phyloP scores from a whole-genome alignment of 257 asterid genomes.

The Plantago ovata region DNA sequence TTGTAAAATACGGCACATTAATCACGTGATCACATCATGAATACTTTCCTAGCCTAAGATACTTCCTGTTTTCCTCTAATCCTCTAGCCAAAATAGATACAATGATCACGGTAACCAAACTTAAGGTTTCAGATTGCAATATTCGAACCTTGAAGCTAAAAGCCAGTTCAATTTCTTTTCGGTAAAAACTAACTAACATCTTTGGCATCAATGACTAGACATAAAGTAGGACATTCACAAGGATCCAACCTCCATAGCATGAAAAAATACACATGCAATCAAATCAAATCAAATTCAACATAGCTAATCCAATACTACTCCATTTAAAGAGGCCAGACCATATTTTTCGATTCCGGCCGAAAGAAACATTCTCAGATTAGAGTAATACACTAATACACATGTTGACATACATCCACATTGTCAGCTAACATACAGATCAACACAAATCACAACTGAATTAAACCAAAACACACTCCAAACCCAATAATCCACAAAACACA shows the following conservation, averaged over 20 bases:
- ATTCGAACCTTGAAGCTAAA: neutral
- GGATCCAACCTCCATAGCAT: neutral
- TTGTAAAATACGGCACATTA: neutral
- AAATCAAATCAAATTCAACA: neutral
- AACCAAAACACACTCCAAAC: too few relatives aligned
- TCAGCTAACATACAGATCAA: too few relatives aligned
- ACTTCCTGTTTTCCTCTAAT: neutral
- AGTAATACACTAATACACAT: too few relatives aligned
- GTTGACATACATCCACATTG: too few relatives aligned
- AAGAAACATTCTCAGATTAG: too few relatives aligned
- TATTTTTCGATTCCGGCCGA: too few relatives aligned
- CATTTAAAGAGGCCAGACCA: too few relatives aligned
- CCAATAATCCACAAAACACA: too few relatives aligned
- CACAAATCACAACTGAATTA: too few relatives aligned
- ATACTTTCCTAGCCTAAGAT: neutral
- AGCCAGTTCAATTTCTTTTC: neutral
- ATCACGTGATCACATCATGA: slow-evolving; percentile 5
- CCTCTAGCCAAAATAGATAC: neutral
- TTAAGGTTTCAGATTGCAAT: neutral
- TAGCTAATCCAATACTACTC: neutral
- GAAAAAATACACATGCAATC: neutral
- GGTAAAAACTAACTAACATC: neutral
- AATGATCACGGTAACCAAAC: neutral
- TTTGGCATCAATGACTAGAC: neutral
- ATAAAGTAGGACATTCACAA: neutral